These are phyloP conservation scores for Leptomonas pyrrhocoris DNA, from an alignment of 208 protist genomes.

Conservation along the genomic window DNA sequence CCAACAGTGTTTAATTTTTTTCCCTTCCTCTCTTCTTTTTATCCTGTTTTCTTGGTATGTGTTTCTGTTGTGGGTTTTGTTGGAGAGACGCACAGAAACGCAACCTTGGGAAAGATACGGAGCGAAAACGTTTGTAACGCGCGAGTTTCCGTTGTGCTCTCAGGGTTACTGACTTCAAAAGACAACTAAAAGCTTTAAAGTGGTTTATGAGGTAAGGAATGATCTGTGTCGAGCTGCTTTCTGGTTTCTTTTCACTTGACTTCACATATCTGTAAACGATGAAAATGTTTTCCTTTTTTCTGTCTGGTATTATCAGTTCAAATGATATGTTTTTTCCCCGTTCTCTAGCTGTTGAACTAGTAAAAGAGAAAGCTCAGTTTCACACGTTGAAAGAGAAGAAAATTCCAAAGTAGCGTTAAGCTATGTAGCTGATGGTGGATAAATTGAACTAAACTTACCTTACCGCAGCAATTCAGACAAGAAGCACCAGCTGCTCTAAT, in stretches of 20 bases:
- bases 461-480: too few relatives aligned
- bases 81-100: background rate
- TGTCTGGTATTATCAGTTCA: conserved; percentile 1
- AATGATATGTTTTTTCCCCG: background rate
- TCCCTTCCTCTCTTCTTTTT: conserved; percentile 4
- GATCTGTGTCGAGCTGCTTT: background rate
- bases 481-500: too few relatives aligned
- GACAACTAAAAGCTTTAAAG: background rate
- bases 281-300: conserved; percentile 11
- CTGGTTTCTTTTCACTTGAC: conserved; percentile 6
- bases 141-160: background rate
- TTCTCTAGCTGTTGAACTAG: background rate
- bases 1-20: background rate
- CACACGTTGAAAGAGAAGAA: too few relatives aligned
- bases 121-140: background rate
- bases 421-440: too few relatives aligned
- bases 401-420: too few relatives aligned
- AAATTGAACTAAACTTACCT: too few relatives aligned
- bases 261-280: background rate
- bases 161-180: background rate
- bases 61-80: background rate
- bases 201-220: background rate
- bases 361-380: too few relatives aligned
- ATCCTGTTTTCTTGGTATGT: too few relatives aligned
- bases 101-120: background rate